Evolutionary conservation across 78 protist species (phyloP).

Genomic region (Chrysochromulina parva): DNA sequence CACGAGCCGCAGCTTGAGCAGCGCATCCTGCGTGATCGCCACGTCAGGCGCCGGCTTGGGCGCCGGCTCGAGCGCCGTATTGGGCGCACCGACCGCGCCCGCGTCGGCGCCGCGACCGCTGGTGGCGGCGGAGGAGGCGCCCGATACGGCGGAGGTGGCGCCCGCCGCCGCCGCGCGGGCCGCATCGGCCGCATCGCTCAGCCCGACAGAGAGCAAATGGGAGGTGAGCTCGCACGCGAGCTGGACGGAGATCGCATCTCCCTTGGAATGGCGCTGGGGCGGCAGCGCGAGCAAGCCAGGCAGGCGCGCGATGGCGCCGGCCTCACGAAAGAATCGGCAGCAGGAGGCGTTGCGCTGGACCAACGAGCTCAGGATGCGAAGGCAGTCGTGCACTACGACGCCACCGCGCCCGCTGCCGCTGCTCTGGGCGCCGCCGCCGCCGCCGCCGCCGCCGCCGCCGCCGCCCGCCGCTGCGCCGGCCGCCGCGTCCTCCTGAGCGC

Average conservation of each 20-base stretch:
- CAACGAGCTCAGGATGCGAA: neutral
- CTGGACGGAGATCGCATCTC: neutral
- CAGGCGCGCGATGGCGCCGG: neutral
- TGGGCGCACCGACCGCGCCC: neutral
- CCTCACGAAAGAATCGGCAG: neutral
- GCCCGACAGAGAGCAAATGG: neutral
- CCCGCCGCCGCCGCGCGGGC: neutral
- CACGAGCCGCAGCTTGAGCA: neutral
- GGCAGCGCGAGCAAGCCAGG: neutral
- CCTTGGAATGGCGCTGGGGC: neutral
- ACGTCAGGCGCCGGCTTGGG: too few relatives aligned
- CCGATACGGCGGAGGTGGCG: neutral
- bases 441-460: neutral
- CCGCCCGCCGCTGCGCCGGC: neutral
- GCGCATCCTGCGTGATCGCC: neutral
- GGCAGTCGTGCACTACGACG: neutral
- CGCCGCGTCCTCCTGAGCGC: neutral
- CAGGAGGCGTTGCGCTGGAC: neutral
- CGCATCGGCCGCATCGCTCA: neutral
- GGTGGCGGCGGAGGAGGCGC: neutral
- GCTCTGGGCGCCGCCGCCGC: neutral
- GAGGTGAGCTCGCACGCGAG: neutral
- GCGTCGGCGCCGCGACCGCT: neutral
- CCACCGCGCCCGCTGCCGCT: neutral
- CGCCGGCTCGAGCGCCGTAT: neutral